Conservation (phyloP, 2,329 filamentous ascomycete species). For the Arthrobotrys iridis region DNA sequence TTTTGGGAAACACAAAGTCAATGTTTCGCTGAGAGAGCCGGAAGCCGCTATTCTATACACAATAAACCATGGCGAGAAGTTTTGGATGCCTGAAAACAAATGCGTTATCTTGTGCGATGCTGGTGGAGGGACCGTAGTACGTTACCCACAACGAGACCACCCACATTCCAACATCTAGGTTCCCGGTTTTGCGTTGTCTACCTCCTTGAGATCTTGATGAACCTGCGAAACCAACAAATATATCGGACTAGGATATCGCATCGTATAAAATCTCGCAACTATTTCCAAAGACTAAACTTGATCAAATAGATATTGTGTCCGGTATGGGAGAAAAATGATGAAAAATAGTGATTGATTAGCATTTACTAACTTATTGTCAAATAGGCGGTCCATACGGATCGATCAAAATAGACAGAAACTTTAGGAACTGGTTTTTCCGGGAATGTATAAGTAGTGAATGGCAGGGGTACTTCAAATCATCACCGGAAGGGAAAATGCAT, state of each 20-base stretch:
- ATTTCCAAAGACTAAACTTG: neutral
- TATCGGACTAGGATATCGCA: constrained; percentile 3
- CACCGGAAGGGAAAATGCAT: neutral
- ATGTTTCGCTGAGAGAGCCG: neutral
- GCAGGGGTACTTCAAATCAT: neutral
- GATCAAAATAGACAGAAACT: constrained; percentile 1
- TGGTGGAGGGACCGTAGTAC: neutral
- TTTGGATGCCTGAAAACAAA: neutral
- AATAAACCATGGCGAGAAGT: constrained; percentile 7
- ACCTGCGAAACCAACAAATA: neutral
- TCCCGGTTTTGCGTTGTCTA: too few relatives aligned
- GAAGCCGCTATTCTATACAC: constrained; percentile 13
- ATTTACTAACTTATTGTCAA: neutral
- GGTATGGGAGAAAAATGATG: too few relatives aligned
- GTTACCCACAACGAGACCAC: neutral
- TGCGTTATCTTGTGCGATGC: constrained; percentile 15
- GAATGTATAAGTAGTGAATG: neutral
- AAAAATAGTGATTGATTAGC: neutral
- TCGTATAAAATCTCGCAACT: constrained; percentile 12
- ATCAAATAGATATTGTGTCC: constrained; percentile 12
- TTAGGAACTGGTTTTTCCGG: neutral
- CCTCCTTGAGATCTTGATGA: too few relatives aligned
- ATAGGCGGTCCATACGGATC: constrained; percentile 7
- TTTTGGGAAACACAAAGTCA: neutral
- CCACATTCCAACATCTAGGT: neutral